A percentile compares a stretch with the other conserved stretches of the same genome.
phyloP scores from a whole-genome alignment of 768 basidiomycete genomes.

The Cystobasidium tubakii region DNA sequence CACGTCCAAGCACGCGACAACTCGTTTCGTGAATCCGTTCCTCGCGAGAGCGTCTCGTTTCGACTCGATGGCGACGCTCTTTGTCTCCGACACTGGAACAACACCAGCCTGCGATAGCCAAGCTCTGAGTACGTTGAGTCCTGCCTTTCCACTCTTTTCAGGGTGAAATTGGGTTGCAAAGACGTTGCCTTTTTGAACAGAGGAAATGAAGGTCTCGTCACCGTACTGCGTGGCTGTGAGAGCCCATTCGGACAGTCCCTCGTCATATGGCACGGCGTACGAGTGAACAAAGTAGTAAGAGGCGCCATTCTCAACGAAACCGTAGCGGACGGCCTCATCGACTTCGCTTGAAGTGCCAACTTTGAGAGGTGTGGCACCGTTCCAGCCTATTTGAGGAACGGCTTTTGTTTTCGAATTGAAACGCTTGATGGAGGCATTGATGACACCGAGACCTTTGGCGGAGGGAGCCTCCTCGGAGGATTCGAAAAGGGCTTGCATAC shows the following conservation, averaged over 20 bases:
- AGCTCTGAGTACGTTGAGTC: conserved; percentile 67
- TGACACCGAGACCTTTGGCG: conserved; percentile 68
- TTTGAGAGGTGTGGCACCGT: conserved; percentile 50
- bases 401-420: conserved; percentile 62
- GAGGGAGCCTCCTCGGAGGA: conserved; percentile 72
- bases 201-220: conserved; percentile 80
- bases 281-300: conserved; percentile 98
- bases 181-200: conserved; percentile 72
- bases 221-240: conserved; percentile 89
- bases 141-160: conserved; percentile 88
- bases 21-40: conserved; percentile 78
- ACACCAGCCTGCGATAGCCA: conserved; percentile 58
- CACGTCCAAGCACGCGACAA: conserved; percentile 96
- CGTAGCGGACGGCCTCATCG: conserved; percentile 53
- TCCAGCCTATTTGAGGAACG: conserved; percentile 99
- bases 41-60: conserved; percentile 32
- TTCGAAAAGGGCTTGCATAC: conserved; percentile 90
- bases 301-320: conserved; percentile 53
- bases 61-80: conserved; percentile 12
- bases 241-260: conserved; percentile 61
- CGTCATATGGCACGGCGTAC: conserved; percentile 72
- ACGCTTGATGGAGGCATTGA: conserved; percentile 73
- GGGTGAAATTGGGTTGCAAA: conserved; percentile 96
- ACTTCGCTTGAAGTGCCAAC: conserved; percentile 43
- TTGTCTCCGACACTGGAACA: conserved; percentile 10